Evolutionary conservation across 345 rosid genomes (phyloP).

Genomic region (Hirschfeldia incana): DNA sequence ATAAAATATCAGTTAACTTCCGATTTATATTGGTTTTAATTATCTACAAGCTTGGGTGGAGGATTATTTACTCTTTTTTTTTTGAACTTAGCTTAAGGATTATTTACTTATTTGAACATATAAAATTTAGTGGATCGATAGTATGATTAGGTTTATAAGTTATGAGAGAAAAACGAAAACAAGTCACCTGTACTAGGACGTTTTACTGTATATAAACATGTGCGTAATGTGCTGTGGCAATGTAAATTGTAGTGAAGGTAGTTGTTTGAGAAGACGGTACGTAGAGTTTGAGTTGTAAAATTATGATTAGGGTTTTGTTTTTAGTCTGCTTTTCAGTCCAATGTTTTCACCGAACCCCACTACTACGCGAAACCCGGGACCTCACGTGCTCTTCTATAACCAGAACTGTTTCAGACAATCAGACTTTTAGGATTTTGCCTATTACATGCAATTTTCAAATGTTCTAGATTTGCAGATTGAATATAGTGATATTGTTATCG

Average conservation of each 20-base stretch:
- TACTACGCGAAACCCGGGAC: background rate
- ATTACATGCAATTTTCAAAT: too few species aligned
- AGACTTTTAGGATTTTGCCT: too few species aligned
- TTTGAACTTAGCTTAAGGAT: too few species aligned
- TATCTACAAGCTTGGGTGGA: background rate
- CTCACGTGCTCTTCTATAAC: background rate
- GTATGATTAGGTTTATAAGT: background rate
- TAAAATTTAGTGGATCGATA: background rate
- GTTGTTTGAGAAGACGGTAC: background rate
- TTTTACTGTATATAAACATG: background rate
- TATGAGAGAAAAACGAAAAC: background rate
- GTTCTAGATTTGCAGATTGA: too few species aligned
- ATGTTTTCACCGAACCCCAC: background rate
- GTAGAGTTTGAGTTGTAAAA: background rate
- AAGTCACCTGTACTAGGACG: background rate
- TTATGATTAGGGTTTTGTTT: background rate
- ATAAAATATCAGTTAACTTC: too few species aligned
- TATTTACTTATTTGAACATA: background rate
- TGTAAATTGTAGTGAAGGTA: background rate
- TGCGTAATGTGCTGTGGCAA: background rate
- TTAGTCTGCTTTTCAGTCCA: background rate
- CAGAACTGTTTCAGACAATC: too few species aligned
- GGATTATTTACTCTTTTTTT: too few species aligned
- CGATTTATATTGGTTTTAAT: background rate
- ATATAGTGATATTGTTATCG: too few species aligned